Conservation (phyloP, 2,329 filamentous ascomycete species). For the Aspergillus brunneoviolaceus region DNA sequence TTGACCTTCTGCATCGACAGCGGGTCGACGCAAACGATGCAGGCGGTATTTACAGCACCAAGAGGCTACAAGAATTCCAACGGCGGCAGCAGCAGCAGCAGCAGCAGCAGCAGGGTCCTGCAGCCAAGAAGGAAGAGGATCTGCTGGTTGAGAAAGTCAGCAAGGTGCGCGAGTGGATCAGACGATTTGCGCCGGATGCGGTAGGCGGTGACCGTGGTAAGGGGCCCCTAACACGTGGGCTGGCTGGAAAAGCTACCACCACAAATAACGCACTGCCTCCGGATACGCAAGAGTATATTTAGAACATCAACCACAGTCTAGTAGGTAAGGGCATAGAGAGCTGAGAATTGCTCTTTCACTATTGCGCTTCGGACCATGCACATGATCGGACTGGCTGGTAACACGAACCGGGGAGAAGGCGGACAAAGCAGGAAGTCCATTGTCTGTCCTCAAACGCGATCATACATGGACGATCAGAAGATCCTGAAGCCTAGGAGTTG, state of each 20-base stretch:
- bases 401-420: not conserved
- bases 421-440: too few species aligned
- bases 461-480: not conserved
- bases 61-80: conserved; percentile 42
- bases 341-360: not conserved
- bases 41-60: conserved; percentile 58
- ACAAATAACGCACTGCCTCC: conserved; percentile 31
- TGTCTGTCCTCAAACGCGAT: not conserved
- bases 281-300: conserved; percentile 32
- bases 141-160: conserved; percentile 63
- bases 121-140: conserved; percentile 33
- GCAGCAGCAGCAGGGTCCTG: conserved; percentile 8
- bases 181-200: conserved; percentile 61
- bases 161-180: conserved; percentile 72
- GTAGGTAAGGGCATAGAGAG: not conserved
- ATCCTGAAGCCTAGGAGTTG: not conserved
- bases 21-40: conserved; percentile 53
- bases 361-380: not conserved
- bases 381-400: not conserved
- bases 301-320: not conserved
- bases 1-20: conserved; percentile 64
- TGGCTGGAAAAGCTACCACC: not conserved
- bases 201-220: conserved; percentile 25
- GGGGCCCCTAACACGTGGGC: conserved; percentile 2
- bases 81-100: not conserved